Evolutionary conservation across 257 asterid genomes (phyloP), one percentile per base, ranked within the genome.

Genomic region (Petrea volubilis): DNA sequence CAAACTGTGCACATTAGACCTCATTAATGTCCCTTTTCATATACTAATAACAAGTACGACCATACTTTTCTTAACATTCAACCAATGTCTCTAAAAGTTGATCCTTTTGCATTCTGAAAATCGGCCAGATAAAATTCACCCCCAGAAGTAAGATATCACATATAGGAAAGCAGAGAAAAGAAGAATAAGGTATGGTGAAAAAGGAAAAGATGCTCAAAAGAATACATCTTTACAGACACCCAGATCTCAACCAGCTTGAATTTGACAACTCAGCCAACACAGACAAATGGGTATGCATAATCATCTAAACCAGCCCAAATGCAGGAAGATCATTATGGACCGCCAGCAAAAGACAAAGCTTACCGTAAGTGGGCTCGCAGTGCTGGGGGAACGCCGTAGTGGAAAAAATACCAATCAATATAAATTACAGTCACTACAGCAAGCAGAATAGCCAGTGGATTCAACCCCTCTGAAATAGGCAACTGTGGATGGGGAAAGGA

Each of bases 1-100:
- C 78, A 64, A 81, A 81, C 75, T 74, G 78, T 64, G 84, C 71
- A 79, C 71, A 80, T 78, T 84, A 83, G 74, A 72, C 82, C 79
- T 75, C 87, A 83, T 83, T 80, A 87, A 80, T 77, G 87, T 77
- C 68, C 61, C 64, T 72, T 79, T 75, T 84, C 81, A 68, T 67
- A 73, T 58, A 67, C 66, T 62, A 56, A 61, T 57, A 55, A 73
- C 60, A 52, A 59, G 34, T 31, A 56, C 50, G 72, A 61, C 71
- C 74, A 77, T 75, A 72, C 76, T 69, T 49, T 68, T 62, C 27
- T 33, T 65, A 76, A 46, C 44, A 60, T 51, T 71, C 70, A 84
- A 64, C 74, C 81, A 77, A 73, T 77, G 72, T 66, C 82, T 73
- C 61, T 18, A 74, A 86, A 80, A 78, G 74, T 55, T 34, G 80